Percentiles rank a stretch among this genome's conserved stretches.
Conservation (phyloP, 1,284 basidiomycete species). For the Cryptococcus wingfieldii region DNA sequence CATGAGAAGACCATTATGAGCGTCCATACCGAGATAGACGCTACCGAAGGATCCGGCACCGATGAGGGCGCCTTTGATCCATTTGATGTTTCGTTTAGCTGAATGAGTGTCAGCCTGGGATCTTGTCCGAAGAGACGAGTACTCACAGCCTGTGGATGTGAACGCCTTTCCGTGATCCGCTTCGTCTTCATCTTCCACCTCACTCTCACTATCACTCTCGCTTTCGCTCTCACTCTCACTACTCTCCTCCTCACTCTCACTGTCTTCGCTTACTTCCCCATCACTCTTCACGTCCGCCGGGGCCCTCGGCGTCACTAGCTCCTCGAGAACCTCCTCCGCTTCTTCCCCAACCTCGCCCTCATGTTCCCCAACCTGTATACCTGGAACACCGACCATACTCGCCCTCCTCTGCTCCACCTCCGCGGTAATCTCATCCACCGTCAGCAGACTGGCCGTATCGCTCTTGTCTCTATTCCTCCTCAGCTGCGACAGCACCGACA, state of each 20-base stretch:
- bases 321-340: conserved; percentile 18
- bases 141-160: conserved; percentile 62
- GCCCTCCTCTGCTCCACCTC: conserved; percentile 81
- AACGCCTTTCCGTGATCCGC: conserved; percentile 54
- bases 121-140: background rate
- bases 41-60: conserved; percentile 94
- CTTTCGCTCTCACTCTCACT: conserved; percentile 45
- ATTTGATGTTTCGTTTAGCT: conserved; percentile 73
- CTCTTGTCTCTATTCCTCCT: conserved; percentile 73
- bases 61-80: conserved; percentile 98
- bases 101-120: background rate
- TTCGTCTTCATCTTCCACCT: conserved; percentile 52
- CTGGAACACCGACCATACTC: conserved; percentile 39
- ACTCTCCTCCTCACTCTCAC: conserved; percentile 37
- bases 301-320: conserved; percentile 5
- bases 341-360: conserved; percentile 43
- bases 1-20: conserved; percentile 88
- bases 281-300: conserved; percentile 9
- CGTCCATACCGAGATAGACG: conserved; percentile 97
- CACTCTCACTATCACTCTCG: conserved; percentile 36
- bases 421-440: conserved; percentile 95
- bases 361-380: no score
- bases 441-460: conserved; percentile 86
- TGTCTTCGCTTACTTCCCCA: conserved; percentile 21
- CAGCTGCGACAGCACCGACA: conserved; percentile 63